Percentiles rank a stretch among this genome's conserved stretches.
phyloP scores from a whole-genome alignment of 257 asterid species.

The Striga asiatica region DNA sequence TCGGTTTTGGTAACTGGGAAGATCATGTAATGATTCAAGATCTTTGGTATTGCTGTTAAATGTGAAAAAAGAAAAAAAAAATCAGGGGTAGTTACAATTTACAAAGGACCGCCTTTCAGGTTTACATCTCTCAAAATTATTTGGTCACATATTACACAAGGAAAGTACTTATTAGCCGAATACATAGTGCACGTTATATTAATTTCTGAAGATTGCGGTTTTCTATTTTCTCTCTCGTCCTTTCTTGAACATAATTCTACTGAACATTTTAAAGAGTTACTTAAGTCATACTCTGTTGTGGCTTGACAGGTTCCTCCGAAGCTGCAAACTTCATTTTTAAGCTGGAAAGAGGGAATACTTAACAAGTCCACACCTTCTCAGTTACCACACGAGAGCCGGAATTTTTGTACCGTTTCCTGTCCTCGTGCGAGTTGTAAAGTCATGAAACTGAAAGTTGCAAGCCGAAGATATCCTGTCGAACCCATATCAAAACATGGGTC shows the following conservation, averaged over 20 bases:
- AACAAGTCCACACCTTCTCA: constrained; percentile 16
- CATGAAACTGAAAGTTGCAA: constrained; percentile 34
- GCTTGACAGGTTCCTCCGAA: constrained; percentile 41
- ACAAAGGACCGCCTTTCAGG: too few species aligned
- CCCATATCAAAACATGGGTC: constrained; percentile 17
- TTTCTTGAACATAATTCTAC: too few species aligned
- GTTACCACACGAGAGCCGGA: constrained; percentile 13
- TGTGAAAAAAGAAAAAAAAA: not conserved
- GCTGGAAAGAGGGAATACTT: constrained; percentile 36
- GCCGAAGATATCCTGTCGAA: constrained; percentile 16
- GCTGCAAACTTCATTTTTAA: constrained; percentile 38
- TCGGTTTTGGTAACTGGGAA: too few species aligned
- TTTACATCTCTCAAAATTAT: too few species aligned
- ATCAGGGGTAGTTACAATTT: not conserved
- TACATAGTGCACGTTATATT: too few species aligned
- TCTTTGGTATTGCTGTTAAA: not conserved
- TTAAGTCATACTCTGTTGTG: not conserved
- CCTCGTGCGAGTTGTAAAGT: constrained; percentile 21
- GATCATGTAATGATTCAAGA: too few species aligned
- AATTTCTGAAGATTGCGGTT: too few species aligned
- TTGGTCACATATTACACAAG: too few species aligned
- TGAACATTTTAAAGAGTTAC: too few species aligned
- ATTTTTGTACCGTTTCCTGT: constrained; percentile 25
- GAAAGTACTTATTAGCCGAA: too few species aligned
- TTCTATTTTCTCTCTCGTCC: too few species aligned